Base-by-base conservation (phyloP, 495 filamentous ascomycete species). In the Aspergillus panamensis region DNA sequence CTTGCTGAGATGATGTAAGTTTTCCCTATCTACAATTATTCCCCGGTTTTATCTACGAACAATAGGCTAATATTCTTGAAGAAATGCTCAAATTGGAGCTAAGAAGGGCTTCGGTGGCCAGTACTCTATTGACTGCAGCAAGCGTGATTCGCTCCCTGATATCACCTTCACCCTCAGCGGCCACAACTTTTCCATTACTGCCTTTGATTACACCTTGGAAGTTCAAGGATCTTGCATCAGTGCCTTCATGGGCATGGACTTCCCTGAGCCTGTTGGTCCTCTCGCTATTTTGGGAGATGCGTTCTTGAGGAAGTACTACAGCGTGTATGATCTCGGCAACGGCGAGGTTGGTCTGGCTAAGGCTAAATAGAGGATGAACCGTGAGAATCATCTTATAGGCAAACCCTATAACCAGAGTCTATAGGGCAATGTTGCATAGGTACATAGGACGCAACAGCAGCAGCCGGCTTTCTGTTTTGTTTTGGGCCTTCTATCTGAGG, bases 251-350 rank as follows among this genome's bases (percentile, higher is more conserved):
- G 93, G 93, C 63, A 96, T 97, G 88, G 94, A 97, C 74, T 89
- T 97, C 83, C 91, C 90, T 20, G 88, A 87, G 66, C 92, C 91
- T 17, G 86, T 88, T 58, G 94, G 95, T 14, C 95, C 95, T 55
- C 82, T 99, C 51, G 95, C 91, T 44, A 97, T 99, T 59, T 84
- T 99, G 32, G 95, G 95, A 65, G 95, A 99, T 73, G 88, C 95
- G 47, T 99, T 99, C 89, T 84, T 99, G 69, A 84, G 95, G 73
- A 90, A 80, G 74, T 99, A 89, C 85, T 99, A 97, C 83, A 96
- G 90, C 57, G 88, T 97, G 67, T 99, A 97, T 68, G 89, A 99
- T 73, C 78, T 96, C 39, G 91, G 88, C 56, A 87, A 88, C 77
- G 80, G 84, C 67, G 84, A 84, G 51, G 89, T 99, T 56, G 92